Conservation (phyloP, 345 rosid genomes). For the Camelina laxa region DNA sequence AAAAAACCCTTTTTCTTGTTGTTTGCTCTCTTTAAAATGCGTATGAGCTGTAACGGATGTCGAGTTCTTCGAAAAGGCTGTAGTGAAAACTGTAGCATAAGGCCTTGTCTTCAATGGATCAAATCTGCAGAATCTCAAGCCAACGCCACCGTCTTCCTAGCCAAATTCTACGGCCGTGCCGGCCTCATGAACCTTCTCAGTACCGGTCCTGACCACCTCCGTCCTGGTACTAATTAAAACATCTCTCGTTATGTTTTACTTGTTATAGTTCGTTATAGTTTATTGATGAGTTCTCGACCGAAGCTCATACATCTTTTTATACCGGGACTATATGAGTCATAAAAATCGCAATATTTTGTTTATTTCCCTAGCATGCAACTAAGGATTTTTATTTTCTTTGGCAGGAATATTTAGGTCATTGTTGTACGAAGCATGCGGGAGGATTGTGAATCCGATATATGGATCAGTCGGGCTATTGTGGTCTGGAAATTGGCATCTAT, state of each 20-base stretch:
- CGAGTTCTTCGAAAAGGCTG: constrained; percentile 97
- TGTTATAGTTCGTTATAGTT: background rate
- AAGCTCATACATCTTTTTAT: background rate
- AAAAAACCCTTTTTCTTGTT: background rate
- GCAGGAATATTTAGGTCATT: constrained; percentile 92
- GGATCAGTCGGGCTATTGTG: constrained; percentile 94
- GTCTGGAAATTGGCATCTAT: constrained; percentile 96
- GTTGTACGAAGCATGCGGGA: constrained; percentile 96
- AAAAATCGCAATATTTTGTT: background rate
- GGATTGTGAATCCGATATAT: constrained; percentile 93
- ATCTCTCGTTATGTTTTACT: background rate
- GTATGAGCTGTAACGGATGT: constrained; percentile 98
- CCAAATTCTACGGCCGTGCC: constrained; percentile 96
- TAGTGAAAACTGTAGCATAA: constrained; percentile 83
- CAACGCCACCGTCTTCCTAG: constrained; percentile 95
- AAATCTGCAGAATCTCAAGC: constrained; percentile 85
- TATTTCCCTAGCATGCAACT: constrained; percentile 18
- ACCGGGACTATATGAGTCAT: background rate
- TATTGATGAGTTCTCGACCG: background rate
- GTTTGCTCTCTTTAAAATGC: constrained; percentile 50
- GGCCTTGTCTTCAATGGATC: constrained; percentile 99
- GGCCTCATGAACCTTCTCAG: constrained; percentile 95
- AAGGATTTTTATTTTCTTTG: background rate
- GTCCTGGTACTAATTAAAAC: constrained; percentile 64
- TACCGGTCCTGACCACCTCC: constrained; percentile 95